Conservation (phyloP, 2,329 filamentous ascomycete species). For the Aspergillus terreus region DNA sequence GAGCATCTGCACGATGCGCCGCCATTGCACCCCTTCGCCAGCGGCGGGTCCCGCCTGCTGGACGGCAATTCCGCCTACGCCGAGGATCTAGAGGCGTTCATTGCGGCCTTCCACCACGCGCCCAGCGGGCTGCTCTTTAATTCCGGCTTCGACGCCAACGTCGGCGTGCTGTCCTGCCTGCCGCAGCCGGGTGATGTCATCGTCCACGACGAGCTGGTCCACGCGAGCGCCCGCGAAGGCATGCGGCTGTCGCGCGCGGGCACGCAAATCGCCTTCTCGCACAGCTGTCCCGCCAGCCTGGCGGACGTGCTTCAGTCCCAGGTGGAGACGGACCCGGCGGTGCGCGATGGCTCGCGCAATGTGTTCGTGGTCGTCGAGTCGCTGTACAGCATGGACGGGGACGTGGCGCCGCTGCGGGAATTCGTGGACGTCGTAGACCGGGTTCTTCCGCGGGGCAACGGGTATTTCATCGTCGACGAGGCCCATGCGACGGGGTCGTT, state of each 20-base stretch:
- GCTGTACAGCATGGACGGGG: constrained; percentile 82
- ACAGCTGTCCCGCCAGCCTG: constrained; percentile 44
- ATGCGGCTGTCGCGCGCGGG: constrained; percentile 62
- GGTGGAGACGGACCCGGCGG: constrained; percentile 25
- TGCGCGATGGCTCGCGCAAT: constrained; percentile 43
- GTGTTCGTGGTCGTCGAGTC: constrained; percentile 68
- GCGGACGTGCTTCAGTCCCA: constrained; percentile 32
- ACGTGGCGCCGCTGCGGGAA: constrained; percentile 61
- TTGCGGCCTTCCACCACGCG: constrained; percentile 60
- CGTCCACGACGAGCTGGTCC: constrained; percentile 71
- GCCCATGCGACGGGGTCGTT: constrained; percentile 53
- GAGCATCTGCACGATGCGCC: constrained; percentile 40
- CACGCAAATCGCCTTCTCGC: constrained; percentile 42
- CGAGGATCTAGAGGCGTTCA: constrained; percentile 54
- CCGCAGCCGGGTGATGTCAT: constrained; percentile 61
- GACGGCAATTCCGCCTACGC: constrained; percentile 63
- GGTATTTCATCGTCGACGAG: constrained; percentile 55
- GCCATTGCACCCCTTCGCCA: constrained; percentile 45
- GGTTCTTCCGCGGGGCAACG: constrained; percentile 55
- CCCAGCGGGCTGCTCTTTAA: constrained; percentile 58
- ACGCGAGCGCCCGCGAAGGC: constrained; percentile 75
- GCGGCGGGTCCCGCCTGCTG: constrained; percentile 59
- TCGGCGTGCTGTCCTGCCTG: constrained; percentile 58
- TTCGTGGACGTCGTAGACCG: constrained; percentile 58
- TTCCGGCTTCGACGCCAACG: constrained; percentile 65